A percentile compares a stretch with the other conserved stretches of the same genome.
Conservation (phyloP, 371 early-diverging fungal genomes). For the Mortierella sp. region DNA sequence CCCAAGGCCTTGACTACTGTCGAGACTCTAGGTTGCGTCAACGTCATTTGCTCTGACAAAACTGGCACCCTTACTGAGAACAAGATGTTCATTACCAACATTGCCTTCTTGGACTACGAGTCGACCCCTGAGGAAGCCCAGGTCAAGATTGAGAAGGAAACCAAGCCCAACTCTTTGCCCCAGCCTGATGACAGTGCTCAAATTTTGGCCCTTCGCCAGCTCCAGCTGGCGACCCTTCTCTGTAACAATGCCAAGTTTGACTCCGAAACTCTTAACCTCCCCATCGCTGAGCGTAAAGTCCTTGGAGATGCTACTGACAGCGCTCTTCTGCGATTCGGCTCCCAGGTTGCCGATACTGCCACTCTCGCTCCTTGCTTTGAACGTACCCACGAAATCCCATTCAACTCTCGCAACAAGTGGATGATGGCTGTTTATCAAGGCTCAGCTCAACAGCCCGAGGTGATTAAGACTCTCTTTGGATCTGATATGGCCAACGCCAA, state of each 20-base stretch:
- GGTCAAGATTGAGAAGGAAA: constrained; percentile 29
- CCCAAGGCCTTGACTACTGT: constrained; percentile 75
- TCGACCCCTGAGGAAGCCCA: constrained; percentile 50
- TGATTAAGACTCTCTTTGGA: constrained; percentile 54
- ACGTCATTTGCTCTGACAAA: constrained; percentile 81
- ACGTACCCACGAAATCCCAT: constrained; percentile 55
- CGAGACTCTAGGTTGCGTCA: constrained; percentile 79
- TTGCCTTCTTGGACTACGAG: constrained; percentile 60
- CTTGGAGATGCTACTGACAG: constrained; percentile 85
- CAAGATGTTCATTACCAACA: constrained; percentile 69
- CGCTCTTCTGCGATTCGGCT: constrained; percentile 79
- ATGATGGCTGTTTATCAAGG: constrained; percentile 58
- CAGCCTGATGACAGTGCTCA: constrained; percentile 30
- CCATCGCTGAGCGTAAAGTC: constrained; percentile 67
- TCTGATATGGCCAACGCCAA: constrained; percentile 20
- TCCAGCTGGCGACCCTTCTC: constrained; percentile 67
- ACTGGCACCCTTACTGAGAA: constrained; percentile 81
- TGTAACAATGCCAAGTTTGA: constrained; percentile 79
- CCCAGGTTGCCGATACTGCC: constrained; percentile 32
- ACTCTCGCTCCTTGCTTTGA: constrained; percentile 47
- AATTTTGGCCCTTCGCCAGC: constrained; percentile 52
- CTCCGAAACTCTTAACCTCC: constrained; percentile 51
- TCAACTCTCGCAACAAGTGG: constrained; percentile 40
- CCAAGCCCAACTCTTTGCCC: constrained; percentile 20
- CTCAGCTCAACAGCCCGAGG: constrained; percentile 30